Percentiles rank a stretch among this genome's conserved stretches.
phyloP scores from a whole-genome alignment of 257 asterid genomes.

The Eucommia ulmoides region DNA sequence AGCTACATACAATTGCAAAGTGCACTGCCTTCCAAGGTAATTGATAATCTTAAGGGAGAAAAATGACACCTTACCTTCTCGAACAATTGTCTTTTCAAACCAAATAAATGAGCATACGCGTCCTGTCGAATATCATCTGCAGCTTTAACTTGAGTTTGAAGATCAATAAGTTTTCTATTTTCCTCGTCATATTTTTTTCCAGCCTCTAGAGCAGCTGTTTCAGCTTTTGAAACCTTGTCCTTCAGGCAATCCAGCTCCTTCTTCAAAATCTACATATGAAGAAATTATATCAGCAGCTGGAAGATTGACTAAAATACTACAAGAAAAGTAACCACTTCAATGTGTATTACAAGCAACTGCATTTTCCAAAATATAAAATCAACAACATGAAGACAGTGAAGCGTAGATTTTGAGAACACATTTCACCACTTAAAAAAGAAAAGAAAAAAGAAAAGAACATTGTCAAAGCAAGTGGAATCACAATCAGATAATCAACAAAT shows the following conservation, averaged over 20 bases:
- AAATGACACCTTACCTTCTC: conserved; percentile 47
- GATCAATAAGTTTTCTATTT: conserved; percentile 49
- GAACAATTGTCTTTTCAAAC: conserved; percentile 43
- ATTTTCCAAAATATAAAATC: background rate
- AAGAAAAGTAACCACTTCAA: background rate
- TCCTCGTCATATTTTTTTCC: conserved; percentile 55
- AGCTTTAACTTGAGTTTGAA: conserved; percentile 51
- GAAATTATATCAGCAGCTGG: background rate
- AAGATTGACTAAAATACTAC: background rate
- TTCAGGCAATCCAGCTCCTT: conserved; percentile 76
- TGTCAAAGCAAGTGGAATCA: too few relatives aligned
- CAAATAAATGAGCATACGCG: conserved; percentile 52
- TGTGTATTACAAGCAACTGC: too few relatives aligned
- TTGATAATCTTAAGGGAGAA: background rate
- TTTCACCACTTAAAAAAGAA: background rate
- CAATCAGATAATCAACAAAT: background rate
- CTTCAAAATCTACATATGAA: conserved; percentile 40
- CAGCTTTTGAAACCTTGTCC: conserved; percentile 42
- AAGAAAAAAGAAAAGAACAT: too few relatives aligned
- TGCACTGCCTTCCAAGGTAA: background rate
- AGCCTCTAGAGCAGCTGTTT: conserved; percentile 45
- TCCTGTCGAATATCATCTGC: conserved; percentile 85
- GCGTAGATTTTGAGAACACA: too few relatives aligned
- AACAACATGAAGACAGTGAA: too few relatives aligned
- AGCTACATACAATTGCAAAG: background rate